Base-by-base conservation (phyloP, 345 rosid genomes). In the Erodium maritimum region DNA sequence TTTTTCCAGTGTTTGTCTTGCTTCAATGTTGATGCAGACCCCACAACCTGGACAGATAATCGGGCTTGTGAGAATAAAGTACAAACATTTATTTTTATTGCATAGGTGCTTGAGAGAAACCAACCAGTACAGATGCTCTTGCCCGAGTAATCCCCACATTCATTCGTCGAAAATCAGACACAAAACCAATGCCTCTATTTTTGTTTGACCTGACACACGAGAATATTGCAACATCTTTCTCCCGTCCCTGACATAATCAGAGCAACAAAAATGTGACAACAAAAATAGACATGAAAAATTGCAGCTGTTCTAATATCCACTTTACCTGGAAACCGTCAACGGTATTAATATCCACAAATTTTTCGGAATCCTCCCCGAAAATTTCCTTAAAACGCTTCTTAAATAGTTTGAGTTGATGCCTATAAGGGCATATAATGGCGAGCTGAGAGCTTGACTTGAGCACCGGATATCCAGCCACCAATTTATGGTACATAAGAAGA, bases 261-360 rank as follows among this genome's bases (percentile, higher is more conserved):
- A n/a, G n/a, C n/a, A n/a, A n/a, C n/a, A n/a, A 51, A 51, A 17
- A 51, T 17, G 17, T 51, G 48, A 42, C 48, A 6, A 29, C 37
- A 5, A 29, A 29, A 29, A 11, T 11, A 17, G 14, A 33, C 53
- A 46, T 45, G 19, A 45, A 24, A 48, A 50, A 25, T 14, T 17
- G 19, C 17, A 24, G 21, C 19, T 18, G 1, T 29, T 60, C 29
- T 19, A 56, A 50, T 48, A 23, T 25, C 57, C 53, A 56, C 48
- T 7, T 64, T 73, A 91, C 98, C 99, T 93, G 99, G 76, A 89
- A 93, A 59, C 99, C 99, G 63, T 93, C 97, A 45, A 89, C 89
- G 11, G 95, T 93, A 61, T 83, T 86, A 59, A 93, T 87, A 67
- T 93, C 96, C 20, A 85, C 96, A 24, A 82, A 78, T 59, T 78